Evolutionary conservation across 139 green algal species (phyloP).

Genomic region (Spirogloea muscicola): DNA sequence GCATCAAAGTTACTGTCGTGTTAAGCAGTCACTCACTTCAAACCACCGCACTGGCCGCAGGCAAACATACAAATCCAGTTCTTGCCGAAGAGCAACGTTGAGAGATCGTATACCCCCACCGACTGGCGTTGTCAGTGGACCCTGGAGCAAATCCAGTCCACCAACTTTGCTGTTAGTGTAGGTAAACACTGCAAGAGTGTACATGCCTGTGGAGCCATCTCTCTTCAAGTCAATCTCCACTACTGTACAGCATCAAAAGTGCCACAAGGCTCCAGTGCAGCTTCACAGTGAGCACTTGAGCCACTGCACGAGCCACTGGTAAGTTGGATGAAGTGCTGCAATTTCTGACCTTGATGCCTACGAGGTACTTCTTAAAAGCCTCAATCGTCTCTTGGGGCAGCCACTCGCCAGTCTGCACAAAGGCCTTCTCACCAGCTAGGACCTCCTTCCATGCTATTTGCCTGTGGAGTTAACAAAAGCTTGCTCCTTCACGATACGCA

Average conservation of each 20-base stretch:
- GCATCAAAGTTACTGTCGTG: too few species aligned
- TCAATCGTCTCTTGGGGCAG: conserved; percentile 26
- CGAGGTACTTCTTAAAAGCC: conserved; percentile 24
- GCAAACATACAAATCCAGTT: conserved; percentile 36
- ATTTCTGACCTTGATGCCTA: conserved; percentile 46
- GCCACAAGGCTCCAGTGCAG: too few species aligned
- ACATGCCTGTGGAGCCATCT: too few species aligned
- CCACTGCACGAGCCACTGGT: too few species aligned
- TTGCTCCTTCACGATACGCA: neutral
- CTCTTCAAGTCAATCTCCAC: too few species aligned
- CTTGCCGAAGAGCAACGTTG: conserved; percentile 39
- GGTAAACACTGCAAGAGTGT: too few species aligned
- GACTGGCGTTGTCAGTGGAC: conserved; percentile 38
- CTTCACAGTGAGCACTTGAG: too few species aligned
- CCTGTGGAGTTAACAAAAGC: neutral
- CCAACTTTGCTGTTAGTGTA: too few species aligned
- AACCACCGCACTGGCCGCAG: conserved; percentile 35
- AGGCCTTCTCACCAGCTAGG: conserved; percentile 38
- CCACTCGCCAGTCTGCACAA: conserved; percentile 31
- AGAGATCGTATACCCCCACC: conserved; percentile 36
- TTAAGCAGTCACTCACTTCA: conserved; percentile 6
- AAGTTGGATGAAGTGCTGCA: too few species aligned
- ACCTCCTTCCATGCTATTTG: conserved; percentile 39
- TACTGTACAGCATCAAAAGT: too few species aligned
- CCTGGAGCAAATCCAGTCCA: too few species aligned